A percentile compares a stretch with the other conserved stretches of the same genome.
These are phyloP conservation scores for Phytophthora foliorum DNA, from an alignment of 352 stramenopile species.

Conservation along the genomic window DNA sequence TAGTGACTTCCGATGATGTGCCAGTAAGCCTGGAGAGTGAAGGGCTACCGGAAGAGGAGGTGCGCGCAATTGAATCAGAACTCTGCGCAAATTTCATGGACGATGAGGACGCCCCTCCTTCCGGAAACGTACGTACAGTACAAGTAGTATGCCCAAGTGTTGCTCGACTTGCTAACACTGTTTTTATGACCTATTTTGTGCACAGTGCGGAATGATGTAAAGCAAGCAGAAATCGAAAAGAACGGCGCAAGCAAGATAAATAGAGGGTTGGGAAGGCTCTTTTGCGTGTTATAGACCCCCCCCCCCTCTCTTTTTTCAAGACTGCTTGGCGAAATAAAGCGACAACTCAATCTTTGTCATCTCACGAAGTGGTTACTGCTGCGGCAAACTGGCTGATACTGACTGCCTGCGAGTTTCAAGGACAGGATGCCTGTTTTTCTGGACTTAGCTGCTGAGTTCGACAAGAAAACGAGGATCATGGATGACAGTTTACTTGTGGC, in stretches of 20 bases:
- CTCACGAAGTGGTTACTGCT: background rate
- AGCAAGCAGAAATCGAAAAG: slow-evolving; percentile 13
- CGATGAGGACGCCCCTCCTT: slow-evolving; percentile 52
- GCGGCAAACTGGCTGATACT: background rate
- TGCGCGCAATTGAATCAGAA: slow-evolving; percentile 67
- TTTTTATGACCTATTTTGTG: slow-evolving; percentile 9
- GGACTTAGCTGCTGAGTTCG: background rate
- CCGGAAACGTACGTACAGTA: slow-evolving; percentile 63
- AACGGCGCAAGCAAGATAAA: slow-evolving; percentile 33
- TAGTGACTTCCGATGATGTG: slow-evolving; percentile 71
- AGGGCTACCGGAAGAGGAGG: slow-evolving; percentile 65
- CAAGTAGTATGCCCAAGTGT: background rate
- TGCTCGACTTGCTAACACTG: slow-evolving; percentile 7
- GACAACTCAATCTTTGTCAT: slow-evolving; percentile 5
- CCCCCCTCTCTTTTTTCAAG: slow-evolving; percentile 21
- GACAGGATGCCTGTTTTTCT: background rate
- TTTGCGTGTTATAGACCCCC: slow-evolving; percentile 22
- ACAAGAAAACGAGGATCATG: background rate
- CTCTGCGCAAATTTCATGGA: slow-evolving; percentile 62
- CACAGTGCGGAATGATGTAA: slow-evolving; percentile 48
- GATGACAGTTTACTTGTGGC: background rate
- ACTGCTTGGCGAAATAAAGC: slow-evolving; percentile 39
- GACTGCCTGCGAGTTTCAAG: background rate
- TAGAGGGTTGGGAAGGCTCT: slow-evolving; percentile 11
- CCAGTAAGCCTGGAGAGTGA: slow-evolving; percentile 75